Base-by-base conservation (phyloP, 2,329 filamentous ascomycete genomes). In the Clarireedia paspali region DNA sequence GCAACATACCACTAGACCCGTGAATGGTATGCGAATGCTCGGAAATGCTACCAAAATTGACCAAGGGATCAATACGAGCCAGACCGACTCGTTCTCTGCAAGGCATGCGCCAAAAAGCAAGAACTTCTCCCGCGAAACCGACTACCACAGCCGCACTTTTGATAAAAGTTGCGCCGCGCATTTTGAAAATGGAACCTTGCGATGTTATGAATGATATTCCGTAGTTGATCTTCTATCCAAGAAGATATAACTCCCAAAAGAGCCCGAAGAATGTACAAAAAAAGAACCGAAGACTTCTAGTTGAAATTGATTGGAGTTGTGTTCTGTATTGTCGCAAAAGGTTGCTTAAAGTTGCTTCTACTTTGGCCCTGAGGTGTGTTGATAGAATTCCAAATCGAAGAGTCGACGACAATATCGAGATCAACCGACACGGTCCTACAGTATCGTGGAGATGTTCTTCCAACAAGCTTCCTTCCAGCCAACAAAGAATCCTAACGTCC, bases 61-160 rank as follows among this genome's bases (percentile, higher is more conserved):
- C 77, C 55, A 96, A 76, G 17, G 90, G 90, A 68, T 96, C 90
- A 42, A 95, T 76, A 56, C 89, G 82, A 50, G 83, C 87, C 56
- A 89, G 70, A 60, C 84, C 88, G 62, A 84, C 76, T 47, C 80
- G 79, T 55, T 83, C 84, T 63, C 82, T 86, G 72, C 90, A 96
- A 65, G 89, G 87, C 80, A 96, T 88, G 68, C 91, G 89, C 89
- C 89, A 96, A 72, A 96, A 96, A 58, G 87, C 91, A 63, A 79
- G 68, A 47, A 76, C 77, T 3, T 23, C 34, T 12, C 42, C 30
- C 23, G 26, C 44, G 34, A 50, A 26, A 38, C 39, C 3, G 47
- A 20, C 24, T 6, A 57, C 9, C 15, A 50, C n/a, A 5, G 40
- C 26, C 20, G 40, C 20, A 9, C 47, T 56, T 20, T 55, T 6